Base-by-base conservation (phyloP, 257 asterid genomes). In the Haberlea rhodopensis region DNA sequence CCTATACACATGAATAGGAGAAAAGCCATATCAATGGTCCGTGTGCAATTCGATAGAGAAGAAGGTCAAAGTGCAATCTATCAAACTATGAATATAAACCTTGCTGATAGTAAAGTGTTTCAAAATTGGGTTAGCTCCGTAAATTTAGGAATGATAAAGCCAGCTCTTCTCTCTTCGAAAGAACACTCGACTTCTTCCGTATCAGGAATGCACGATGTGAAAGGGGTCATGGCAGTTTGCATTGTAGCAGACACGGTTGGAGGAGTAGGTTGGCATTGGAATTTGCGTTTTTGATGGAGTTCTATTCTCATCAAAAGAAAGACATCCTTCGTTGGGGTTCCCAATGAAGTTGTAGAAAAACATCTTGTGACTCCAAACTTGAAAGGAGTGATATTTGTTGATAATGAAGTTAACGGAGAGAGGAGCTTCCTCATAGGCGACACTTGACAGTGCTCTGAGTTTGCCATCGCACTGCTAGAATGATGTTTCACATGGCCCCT, bases 121-220 rank as follows among this genome's bases (percentile, higher is more conserved):
- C 48, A 40, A 40, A 40, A n/a, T 11, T 40, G 48, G 48, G 48
- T 40, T 13, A 3, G 18, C 48, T 11, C 13, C 18, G 6, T 40
- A 40, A 65, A 53, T 32, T 63, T 58, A 6, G 79, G 66, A 58
- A 68, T 53, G 43, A 60, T 43, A 52, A 79, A 85, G 29, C 95
- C 89, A 7, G 91, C 91, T 75, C 97, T 71, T 75, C 75, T 92
- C 78, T 92, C 98, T 81, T 92, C 97, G 10, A 62, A 87, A 5
- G 98, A 92, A 66, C 76, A 81, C 65, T 84, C 83, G 3, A 74
- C 37, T 23, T 72, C 82, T 51, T 26, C 60, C 20, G 31, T 16
- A 22, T 66, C 70, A 24, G 58, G 63, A 27, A 59, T 5, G 5
- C 81, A 60, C 2, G 79, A 78, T 20, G 81, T 76, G 45, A 51